These are phyloP conservation scores for Saccharomyces hybrid DNA, from an alignment of 1,139 yeast genomes.

Conservation along the genomic window DNA sequence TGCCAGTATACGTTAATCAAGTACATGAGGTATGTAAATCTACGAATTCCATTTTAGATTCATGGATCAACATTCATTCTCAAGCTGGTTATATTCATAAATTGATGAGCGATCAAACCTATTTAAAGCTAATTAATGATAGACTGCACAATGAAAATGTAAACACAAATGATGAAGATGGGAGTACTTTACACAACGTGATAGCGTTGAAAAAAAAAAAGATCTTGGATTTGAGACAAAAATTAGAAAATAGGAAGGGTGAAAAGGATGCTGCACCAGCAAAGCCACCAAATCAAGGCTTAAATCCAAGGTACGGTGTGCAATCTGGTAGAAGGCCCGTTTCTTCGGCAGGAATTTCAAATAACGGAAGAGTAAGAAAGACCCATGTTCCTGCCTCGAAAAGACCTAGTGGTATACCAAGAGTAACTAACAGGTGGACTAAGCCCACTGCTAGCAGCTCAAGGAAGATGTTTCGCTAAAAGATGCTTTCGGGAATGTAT, in stretches of 20 bases:
- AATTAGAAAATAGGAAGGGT: constrained; percentile 10
- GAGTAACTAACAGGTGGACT: constrained; percentile 1
- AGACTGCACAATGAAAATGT: constrained; percentile 3
- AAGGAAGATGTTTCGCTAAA: constrained; percentile 1
- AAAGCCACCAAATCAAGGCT: neutral
- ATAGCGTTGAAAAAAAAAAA: constrained; percentile 14
- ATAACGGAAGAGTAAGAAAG: constrained; percentile 4
- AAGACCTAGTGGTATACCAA: constrained; percentile 2
- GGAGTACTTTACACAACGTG: constrained; percentile 10
- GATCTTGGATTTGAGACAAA: constrained; percentile 16
- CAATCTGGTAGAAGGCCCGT: constrained; percentile 1
- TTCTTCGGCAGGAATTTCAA: neutral
- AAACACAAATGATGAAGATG: constrained; percentile 8
- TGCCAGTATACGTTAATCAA: constrained; percentile 21
- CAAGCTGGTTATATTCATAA: constrained; percentile 28
- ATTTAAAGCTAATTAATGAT: constrained; percentile 14
- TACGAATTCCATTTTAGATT: constrained; percentile 26
- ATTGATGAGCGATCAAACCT: constrained; percentile 21
- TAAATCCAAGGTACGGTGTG: neutral
- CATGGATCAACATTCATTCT: constrained; percentile 29
- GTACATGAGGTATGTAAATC: constrained; percentile 26
- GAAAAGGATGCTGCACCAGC: constrained; percentile 5
- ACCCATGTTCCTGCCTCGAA: constrained; percentile 1
- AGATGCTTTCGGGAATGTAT: neutral
- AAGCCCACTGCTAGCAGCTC: constrained; percentile 6